phyloP scores from a whole-genome alignment of 2,329 filamentous ascomycete species.

The Moelleriella libera region DNA sequence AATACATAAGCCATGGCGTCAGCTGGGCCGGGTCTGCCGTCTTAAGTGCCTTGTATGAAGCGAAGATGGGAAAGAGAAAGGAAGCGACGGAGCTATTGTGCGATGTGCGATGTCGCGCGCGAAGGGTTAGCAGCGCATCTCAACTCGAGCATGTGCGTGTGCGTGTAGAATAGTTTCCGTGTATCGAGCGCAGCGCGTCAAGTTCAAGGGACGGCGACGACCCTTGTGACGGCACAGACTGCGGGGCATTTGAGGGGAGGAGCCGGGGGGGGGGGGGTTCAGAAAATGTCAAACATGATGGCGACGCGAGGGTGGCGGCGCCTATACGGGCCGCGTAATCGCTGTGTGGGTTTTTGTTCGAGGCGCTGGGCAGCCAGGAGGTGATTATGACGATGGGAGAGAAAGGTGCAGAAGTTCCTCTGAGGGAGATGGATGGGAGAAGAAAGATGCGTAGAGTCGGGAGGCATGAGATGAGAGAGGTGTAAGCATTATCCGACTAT shows the following conservation, averaged over 20 bases:
- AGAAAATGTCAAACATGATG: conserved; percentile 63
- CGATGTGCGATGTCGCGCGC: too few relatives aligned
- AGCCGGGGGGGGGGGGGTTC: conserved; percentile 64
- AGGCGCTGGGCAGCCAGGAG: conserved; percentile 7
- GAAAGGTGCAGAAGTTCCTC: too few relatives aligned
- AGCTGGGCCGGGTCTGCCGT: conserved; percentile 79
- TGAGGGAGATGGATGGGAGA: too few relatives aligned
- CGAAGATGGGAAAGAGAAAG: conserved; percentile 89
- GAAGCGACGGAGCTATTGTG: conserved; percentile 80
- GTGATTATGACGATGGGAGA: not conserved
- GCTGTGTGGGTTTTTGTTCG: too few relatives aligned
- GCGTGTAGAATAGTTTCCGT: too few relatives aligned
- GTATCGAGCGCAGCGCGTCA: too few relatives aligned
- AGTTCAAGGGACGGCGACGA: too few relatives aligned
- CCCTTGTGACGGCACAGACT: conserved; percentile 9
- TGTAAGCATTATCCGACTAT: not conserved
- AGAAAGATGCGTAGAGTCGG: not conserved
- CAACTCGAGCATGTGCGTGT: too few relatives aligned
- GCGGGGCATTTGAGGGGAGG: conserved; percentile 6
- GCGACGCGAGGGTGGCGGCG: conserved; percentile 6
- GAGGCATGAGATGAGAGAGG: not conserved
- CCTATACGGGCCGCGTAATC: too few relatives aligned
- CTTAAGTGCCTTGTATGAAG: conserved; percentile 95
- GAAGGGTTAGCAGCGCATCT: too few relatives aligned
- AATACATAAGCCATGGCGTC: conserved; percentile 98